A percentile compares a stretch with the other conserved stretches of the same genome.
phyloP scores from a whole-genome alignment of 768 basidiomycete species.

The Naganishia randhawae region DNA sequence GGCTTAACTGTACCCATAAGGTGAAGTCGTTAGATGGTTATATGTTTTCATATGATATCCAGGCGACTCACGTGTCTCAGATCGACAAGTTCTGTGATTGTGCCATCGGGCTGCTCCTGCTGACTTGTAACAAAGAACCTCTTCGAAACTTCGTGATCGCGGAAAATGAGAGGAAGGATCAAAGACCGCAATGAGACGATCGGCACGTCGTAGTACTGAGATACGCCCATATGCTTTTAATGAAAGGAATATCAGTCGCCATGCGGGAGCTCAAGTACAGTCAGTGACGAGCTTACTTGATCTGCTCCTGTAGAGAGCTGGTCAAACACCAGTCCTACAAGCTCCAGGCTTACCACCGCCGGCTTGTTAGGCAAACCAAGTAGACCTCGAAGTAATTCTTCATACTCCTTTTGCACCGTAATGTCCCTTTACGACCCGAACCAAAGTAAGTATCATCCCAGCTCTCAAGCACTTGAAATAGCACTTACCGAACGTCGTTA shows the following conservation, averaged over 20 bases:
- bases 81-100: not conserved
- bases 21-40: not conserved
- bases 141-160: constrained; percentile 20
- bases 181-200: constrained; percentile 40
- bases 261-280: not conserved
- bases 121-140: not conserved
- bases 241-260: not conserved
- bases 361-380: constrained; percentile 41
- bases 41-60: constrained; percentile 27
- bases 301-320: not conserved
- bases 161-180: constrained; percentile 36
- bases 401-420: constrained; percentile 33
- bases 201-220: constrained; percentile 48
- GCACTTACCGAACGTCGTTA: constrained; percentile 12
- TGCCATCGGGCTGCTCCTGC: not conserved
- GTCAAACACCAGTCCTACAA: constrained; percentile 10
- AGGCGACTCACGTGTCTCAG: constrained; percentile 37
- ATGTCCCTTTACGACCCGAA: not conserved
- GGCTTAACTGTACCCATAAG: constrained; percentile 2
- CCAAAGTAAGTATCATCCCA: not conserved
- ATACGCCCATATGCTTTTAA: constrained; percentile 25
- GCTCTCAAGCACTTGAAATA: not conserved
- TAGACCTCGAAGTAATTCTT: constrained; percentile 39
- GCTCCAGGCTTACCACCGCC: constrained; percentile 42
- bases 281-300: not conserved